Conservation (phyloP, 805 yeast species). For the Wickerhamiella occidentalis region DNA sequence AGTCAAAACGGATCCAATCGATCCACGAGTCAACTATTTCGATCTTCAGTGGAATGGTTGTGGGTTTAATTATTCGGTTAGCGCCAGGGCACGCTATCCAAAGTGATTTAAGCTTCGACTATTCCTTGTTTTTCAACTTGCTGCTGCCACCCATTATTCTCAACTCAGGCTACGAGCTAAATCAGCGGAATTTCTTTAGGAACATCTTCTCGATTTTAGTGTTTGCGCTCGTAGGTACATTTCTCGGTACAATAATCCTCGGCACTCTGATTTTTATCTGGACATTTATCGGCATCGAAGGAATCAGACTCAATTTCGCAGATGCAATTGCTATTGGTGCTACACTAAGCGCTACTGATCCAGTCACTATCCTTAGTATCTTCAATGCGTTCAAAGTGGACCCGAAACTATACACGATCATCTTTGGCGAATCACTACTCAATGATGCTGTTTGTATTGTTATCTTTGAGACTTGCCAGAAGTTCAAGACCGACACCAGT, state of each 20-base stretch:
- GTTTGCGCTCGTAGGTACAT: slow-evolving; percentile 96
- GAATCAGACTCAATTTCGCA: slow-evolving; percentile 80
- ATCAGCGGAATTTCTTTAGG: slow-evolving; percentile 88
- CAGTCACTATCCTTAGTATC: slow-evolving; percentile 90
- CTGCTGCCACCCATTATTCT: slow-evolving; percentile 90
- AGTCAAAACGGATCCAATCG: slow-evolving; percentile 82
- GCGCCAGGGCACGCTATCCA: slow-evolving; percentile 96
- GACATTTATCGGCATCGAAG: slow-evolving; percentile 86
- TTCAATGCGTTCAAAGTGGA: slow-evolving; percentile 97
- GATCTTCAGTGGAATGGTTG: slow-evolving; percentile 92
- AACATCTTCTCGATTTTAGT: slow-evolving; percentile 82
- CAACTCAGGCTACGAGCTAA: slow-evolving; percentile 92
- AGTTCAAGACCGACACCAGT: slow-evolving; percentile 69
- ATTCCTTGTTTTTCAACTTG: slow-evolving; percentile 86
- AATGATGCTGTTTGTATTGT: slow-evolving; percentile 98
- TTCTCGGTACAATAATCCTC: slow-evolving; percentile 77
- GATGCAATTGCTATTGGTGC: slow-evolving; percentile 97
- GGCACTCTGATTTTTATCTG: slow-evolving; percentile 82
- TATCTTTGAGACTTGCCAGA: slow-evolving; percentile 97
- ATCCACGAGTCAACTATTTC: slow-evolving; percentile 96
- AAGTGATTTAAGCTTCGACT: slow-evolving; percentile 90
- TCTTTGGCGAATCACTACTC: slow-evolving; percentile 88
- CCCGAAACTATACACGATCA: slow-evolving; percentile 91
- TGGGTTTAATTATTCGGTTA: slow-evolving; percentile 79
- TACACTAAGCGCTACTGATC: slow-evolving; percentile 95